Percentiles rank a stretch among this genome's conserved stretches.
Evolutionary conservation across 306 rosid species (phyloP).

Genomic region (Luffa aegyptiaca): DNA sequence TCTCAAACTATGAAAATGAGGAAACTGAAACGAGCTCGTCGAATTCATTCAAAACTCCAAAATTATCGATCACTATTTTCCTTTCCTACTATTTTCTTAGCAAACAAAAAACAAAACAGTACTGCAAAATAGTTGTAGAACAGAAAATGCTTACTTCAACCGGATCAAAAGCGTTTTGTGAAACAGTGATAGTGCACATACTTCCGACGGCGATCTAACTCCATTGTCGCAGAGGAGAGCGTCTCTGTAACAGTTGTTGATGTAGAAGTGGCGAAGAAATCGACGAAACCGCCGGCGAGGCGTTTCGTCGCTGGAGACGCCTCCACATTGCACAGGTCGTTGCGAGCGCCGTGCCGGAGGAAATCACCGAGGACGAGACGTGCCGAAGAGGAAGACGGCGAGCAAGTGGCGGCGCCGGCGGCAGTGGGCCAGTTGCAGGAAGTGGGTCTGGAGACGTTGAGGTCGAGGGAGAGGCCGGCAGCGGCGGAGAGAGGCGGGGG

Average conservation of each 20-base stretch:
- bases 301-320: background rate
- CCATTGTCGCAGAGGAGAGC: background rate
- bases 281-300: background rate
- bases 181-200: background rate
- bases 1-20: background rate
- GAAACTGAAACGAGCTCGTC: background rate
- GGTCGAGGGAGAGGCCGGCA: constrained; percentile 1
- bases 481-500: constrained; percentile 40
- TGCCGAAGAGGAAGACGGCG: constrained; percentile 16
- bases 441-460: background rate
- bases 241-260: background rate
- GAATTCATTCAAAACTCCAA: background rate
- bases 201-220: background rate
- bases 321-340: constrained; percentile 15
- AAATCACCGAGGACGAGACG: constrained; percentile 46
- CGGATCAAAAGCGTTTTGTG: background rate
- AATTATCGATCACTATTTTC: background rate
- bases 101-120: background rate
- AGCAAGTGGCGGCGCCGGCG: constrained; percentile 9
- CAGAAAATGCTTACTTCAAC: background rate
- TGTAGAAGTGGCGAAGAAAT: background rate
- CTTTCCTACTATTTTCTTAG: background rate
- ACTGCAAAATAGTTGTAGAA: background rate
- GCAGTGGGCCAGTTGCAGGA: background rate
- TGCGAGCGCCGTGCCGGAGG: constrained; percentile 41